A percentile compares a stretch with the other conserved stretches of the same genome.
Conservation (phyloP, 1,284 basidiomycete species). For the Golubevia pallescens region DNA sequence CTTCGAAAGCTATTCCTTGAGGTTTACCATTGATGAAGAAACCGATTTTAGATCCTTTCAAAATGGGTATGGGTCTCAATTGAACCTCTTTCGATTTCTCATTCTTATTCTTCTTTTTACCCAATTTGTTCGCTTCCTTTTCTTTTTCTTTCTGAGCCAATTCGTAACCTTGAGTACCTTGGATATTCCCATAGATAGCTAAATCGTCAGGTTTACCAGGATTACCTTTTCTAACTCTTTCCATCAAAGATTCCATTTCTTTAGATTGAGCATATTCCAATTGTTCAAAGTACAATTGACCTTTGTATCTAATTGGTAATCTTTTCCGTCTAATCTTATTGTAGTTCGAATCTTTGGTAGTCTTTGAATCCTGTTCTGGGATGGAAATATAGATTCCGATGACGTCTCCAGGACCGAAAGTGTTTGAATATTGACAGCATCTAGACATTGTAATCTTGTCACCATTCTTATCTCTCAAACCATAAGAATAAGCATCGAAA, state of each 20-base stretch:
- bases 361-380: conserved; percentile 67
- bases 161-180: neutral
- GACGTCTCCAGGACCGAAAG: conserved; percentile 83
- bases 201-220: neutral
- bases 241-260: conserved; percentile 77
- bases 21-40: conserved; percentile 92
- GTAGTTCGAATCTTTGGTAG: conserved; percentile 22
- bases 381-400: conserved; percentile 92
- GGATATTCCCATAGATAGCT: too few relatives aligned
- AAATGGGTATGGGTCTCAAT: conserved; percentile 73
- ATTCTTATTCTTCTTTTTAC: too few relatives aligned
- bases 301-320: conserved; percentile 85
- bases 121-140: too few relatives aligned
- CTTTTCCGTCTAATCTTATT: conserved; percentile 44
- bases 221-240: conserved; percentile 29
- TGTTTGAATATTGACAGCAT: conserved; percentile 75
- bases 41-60: conserved; percentile 77
- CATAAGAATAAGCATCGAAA: conserved; percentile 91
- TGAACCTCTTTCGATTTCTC: neutral
- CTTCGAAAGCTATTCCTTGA: conserved; percentile 83
- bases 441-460: conserved; percentile 86
- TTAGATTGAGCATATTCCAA: conserved; percentile 88
- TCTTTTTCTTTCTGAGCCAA: too few relatives aligned
- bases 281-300: conserved; percentile 94
- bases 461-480: conserved; percentile 85